Base-by-base conservation (phyloP, 768 basidiomycete species). In the Boletus vinaceobasis region DNA sequence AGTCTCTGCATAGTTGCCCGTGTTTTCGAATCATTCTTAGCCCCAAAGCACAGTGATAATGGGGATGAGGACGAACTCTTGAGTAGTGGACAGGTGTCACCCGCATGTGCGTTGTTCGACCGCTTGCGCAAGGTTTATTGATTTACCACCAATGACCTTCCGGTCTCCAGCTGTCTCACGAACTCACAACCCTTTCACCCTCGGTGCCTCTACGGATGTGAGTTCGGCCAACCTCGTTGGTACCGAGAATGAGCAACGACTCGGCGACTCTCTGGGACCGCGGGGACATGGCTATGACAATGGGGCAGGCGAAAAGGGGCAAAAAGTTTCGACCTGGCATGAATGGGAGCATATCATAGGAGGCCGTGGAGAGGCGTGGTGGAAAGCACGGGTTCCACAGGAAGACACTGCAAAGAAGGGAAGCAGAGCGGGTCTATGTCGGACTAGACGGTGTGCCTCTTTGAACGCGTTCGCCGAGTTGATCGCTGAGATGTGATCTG, bases 31-130 rank as follows among this genome's bases (percentile, higher is more conserved):
- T 11, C 42, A 13, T 48, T 48, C 44, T 52, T 17, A 53, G 2
- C 14, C 15, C 23, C 19, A 4, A 15, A 45, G 17, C 31, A 54
- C 40, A 65, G 71, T 39, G 62, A 62, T 48, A 62, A 62, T 53
- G 69, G 65, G 8, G 86, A 88, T 11, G 81, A 82, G 19, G 87
- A 87, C 14, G 84, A 87, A 14, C 71, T 85, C n/a, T 69, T 87
- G 47, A 90, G 89, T 66, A 90, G 88, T 62, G 88, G 87, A 1
- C 89, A 89, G 63, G 81, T 78, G 1, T 92, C 88, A 26, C 87
- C 88, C 7, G 73, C 80, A 57, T 84, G 88, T 86, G 67, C 62
- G 79, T 65, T 51, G 48, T 58, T 43, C 40, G 55, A 52, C 8
- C 43, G 33, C 23, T 58, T 64, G 46, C n/a, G n/a, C 33, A 14